Evolutionary conservation across 257 asterid species (phyloP).

Genomic region (Gentiana dahurica): DNA sequence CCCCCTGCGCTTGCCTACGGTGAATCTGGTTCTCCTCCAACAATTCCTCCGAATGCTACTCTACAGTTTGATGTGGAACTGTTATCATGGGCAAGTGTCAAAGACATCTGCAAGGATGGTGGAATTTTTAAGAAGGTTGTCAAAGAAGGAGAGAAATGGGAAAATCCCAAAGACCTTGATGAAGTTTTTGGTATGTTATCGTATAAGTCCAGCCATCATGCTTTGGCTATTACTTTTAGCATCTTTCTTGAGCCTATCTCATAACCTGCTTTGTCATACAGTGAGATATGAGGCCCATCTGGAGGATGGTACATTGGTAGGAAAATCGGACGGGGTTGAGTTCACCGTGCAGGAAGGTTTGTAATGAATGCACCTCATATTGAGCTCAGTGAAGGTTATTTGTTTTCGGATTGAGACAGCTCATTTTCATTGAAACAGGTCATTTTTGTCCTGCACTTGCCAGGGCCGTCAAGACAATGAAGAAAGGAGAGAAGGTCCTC

Average conservation of each 20-base stretch:
- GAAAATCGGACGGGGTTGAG: constrained; percentile 45
- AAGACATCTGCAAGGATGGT: constrained; percentile 59
- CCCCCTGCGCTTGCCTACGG: constrained; percentile 56
- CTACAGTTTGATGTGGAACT: constrained; percentile 51
- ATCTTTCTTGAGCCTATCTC: too few species aligned
- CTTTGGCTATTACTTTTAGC: too few species aligned
- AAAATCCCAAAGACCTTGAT: constrained; percentile 56
- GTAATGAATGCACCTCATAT: not conserved
- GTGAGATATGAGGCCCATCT: constrained; percentile 53
- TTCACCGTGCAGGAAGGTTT: constrained; percentile 50
- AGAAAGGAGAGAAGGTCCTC: constrained; percentile 47
- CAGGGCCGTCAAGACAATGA: constrained; percentile 58
- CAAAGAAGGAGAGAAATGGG: constrained; percentile 41
- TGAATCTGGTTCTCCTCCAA: constrained; percentile 49
- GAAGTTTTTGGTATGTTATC: constrained; percentile 35
- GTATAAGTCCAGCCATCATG: too few species aligned
- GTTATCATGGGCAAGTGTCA: constrained; percentile 51
- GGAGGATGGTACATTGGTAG: constrained; percentile 42
- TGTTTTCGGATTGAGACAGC: too few species aligned
- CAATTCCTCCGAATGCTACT: constrained; percentile 50
- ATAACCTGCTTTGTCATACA: constrained; percentile 7
- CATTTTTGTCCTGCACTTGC: constrained; percentile 50
- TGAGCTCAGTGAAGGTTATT: too few species aligned
- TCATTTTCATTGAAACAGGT: constrained; percentile 14
- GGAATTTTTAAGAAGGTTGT: constrained; percentile 50